Conservation (phyloP, 345 rosid species). For the Luvunga scandens region DNA sequence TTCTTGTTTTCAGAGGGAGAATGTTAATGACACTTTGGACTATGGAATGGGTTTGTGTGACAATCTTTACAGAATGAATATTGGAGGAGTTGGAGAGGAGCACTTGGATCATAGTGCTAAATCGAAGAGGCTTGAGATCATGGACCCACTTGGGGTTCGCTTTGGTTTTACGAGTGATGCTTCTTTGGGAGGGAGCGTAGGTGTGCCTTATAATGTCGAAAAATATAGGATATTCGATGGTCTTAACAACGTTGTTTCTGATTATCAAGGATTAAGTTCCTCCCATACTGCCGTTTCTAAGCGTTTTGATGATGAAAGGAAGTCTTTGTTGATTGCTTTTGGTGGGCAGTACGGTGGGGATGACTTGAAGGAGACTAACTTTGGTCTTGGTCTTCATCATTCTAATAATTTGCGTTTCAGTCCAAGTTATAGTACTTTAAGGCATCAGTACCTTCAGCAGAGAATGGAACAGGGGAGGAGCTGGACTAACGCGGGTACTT, state of each 20-base stretch:
- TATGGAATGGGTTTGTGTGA: slow-evolving; percentile 37
- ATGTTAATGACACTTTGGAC: slow-evolving; percentile 16
- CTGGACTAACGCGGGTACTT: slow-evolving; percentile 13
- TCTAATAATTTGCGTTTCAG: slow-evolving; percentile 16
- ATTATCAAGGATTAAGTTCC: slow-evolving; percentile 25
- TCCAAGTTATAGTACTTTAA: slow-evolving; percentile 18
- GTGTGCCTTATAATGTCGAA: slow-evolving; percentile 18
- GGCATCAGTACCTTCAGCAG: slow-evolving; percentile 30
- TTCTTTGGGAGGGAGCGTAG: slow-evolving; percentile 14
- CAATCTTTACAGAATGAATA: slow-evolving; percentile 39
- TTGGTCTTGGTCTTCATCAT: slow-evolving; percentile 15
- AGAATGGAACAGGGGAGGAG: slow-evolving; percentile 24
- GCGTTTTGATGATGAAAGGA: slow-evolving; percentile 21
- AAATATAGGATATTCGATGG: slow-evolving; percentile 27
- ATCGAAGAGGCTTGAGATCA: slow-evolving; percentile 30
- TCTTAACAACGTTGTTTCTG: slow-evolving; percentile 22
- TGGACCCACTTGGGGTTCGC: slow-evolving; percentile 30
- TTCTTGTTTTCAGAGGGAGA: slow-evolving; percentile 16
- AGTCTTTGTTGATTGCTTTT: slow-evolving; percentile 28
- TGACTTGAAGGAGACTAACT: slow-evolving; percentile 30
- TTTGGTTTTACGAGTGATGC: slow-evolving; percentile 28
- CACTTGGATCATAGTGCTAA: slow-evolving; percentile 17
- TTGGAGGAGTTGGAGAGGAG: slow-evolving; percentile 37
- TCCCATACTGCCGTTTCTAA: slow-evolving; percentile 17
- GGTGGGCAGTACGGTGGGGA: slow-evolving; percentile 25